phyloP scores from a whole-genome alignment of 1,139 yeast genomes.

The Taphrina wiesneri region DNA sequence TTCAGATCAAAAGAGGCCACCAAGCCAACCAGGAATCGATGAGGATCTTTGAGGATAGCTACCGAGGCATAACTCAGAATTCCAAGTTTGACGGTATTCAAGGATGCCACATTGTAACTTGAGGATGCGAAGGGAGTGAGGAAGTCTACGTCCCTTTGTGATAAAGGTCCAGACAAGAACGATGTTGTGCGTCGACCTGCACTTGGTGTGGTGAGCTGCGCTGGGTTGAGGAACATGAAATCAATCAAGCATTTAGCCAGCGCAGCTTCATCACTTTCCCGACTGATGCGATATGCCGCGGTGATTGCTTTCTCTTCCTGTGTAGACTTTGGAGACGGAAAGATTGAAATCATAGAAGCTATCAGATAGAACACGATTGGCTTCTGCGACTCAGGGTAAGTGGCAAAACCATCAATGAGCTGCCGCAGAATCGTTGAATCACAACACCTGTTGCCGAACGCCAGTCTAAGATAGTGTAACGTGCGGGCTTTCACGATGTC shows the following conservation, averaged over 20 bases:
- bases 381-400: neutral
- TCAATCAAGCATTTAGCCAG: neutral
- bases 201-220: neutral
- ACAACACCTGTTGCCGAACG: constrained; percentile 13
- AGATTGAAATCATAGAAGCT: neutral
- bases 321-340: neutral
- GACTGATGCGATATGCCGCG: neutral
- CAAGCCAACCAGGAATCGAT: constrained; percentile 50
- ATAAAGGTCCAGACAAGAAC: neutral
- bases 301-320: neutral
- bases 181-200: neutral
- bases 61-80: constrained; percentile 48
- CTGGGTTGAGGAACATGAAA: constrained; percentile 2
- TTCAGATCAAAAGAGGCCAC: constrained; percentile 66
- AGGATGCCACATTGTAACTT: constrained; percentile 54
- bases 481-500: constrained; percentile 35
- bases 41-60: constrained; percentile 50
- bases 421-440: neutral
- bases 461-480: constrained; percentile 37
- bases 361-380: neutral
- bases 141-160: constrained; percentile 54
- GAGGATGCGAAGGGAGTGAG: constrained; percentile 71
- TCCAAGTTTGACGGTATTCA: constrained; percentile 54
- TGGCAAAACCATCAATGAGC: neutral
- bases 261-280: neutral